Conservation (phyloP, 2,329 filamentous ascomycete genomes). For the Trichothecium roseum region DNA sequence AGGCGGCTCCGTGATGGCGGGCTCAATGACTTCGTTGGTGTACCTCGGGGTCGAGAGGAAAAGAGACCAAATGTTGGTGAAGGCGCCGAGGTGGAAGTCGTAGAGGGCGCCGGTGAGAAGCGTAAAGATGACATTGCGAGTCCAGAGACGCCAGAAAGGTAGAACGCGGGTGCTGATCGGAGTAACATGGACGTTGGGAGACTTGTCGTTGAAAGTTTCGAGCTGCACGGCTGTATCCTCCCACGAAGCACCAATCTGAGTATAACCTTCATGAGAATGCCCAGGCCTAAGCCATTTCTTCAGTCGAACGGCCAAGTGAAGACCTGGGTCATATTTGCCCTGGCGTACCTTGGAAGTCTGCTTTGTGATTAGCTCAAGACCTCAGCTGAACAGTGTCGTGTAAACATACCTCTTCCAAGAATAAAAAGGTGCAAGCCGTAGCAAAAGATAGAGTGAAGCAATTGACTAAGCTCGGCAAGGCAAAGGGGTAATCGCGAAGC, state of each 20-base stretch:
- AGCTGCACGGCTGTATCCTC: slow-evolving; percentile 3
- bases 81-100: slow-evolving; percentile 60
- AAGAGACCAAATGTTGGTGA: slow-evolving; percentile 58
- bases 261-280: slow-evolving; percentile 18
- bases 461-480: slow-evolving; percentile 58
- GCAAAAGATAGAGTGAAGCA: slow-evolving; percentile 48
- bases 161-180: slow-evolving; percentile 11
- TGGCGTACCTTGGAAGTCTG: slow-evolving; percentile 36
- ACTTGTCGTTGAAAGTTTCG: slow-evolving; percentile 1
- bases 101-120: slow-evolving; percentile 57
- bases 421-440: slow-evolving; percentile 46
- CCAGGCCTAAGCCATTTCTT: slow-evolving; percentile 17
- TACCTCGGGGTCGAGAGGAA: slow-evolving; percentile 58
- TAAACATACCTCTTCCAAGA: slow-evolving; percentile 49
- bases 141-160: slow-evolving; percentile 33
- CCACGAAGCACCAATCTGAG: slow-evolving; percentile 3
- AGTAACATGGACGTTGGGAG: slow-evolving; percentile 4
- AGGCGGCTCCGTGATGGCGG: no score
- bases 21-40: slow-evolving; percentile 4
- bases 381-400: not conserved
- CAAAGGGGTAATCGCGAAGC: slow-evolving; percentile 57
- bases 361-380: not conserved
- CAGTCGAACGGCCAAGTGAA: slow-evolving; percentile 23
- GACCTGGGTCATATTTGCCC: slow-evolving; percentile 33
- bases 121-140: slow-evolving; percentile 36